Evolutionary conservation across 139 green algal species (phyloP).

Genomic region (Klebsormidium nitens): DNA sequence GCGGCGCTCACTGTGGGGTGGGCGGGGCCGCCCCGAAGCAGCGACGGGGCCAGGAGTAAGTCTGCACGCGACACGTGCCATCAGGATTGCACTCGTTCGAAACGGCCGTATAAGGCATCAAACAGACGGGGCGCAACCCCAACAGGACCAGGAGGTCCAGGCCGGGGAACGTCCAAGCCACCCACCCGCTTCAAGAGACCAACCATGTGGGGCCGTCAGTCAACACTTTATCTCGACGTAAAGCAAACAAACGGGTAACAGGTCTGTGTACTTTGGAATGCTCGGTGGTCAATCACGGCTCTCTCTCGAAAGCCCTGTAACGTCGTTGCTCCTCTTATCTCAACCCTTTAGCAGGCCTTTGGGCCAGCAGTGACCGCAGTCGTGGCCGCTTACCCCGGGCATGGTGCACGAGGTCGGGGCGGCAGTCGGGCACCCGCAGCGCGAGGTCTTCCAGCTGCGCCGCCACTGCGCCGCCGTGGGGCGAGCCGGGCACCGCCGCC

Average conservation of each 20-base stretch:
- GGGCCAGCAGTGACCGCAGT: conserved; percentile 14
- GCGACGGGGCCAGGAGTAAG: conserved; percentile 11
- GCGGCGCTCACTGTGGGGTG: conserved; percentile 3
- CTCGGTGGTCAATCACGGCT: too few relatives aligned
- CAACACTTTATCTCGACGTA: too few relatives aligned
- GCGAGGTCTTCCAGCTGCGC: conserved; percentile 44
- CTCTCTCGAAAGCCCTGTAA: too few relatives aligned
- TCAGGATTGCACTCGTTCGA: background rate
- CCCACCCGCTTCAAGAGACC: too few relatives aligned
- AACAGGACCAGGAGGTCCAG: too few relatives aligned
- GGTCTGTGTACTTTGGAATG: too few relatives aligned
- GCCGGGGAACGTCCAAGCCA: too few relatives aligned
- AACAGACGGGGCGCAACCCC: too few relatives aligned
- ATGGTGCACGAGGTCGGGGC: conserved; percentile 22
- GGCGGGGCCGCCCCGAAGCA: conserved; percentile 1
- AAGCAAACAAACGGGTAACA: too few relatives aligned
- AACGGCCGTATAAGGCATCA: too few relatives aligned
- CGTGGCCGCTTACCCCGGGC: conserved; percentile 1
- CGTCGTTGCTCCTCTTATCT: too few relatives aligned
- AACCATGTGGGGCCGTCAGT: too few relatives aligned
- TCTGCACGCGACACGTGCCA: background rate
- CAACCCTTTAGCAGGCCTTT: background rate
- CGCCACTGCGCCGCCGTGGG: conserved; percentile 31
- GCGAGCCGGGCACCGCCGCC: conserved; percentile 9
- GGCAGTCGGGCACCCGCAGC: conserved; percentile 23